These are phyloP conservation scores for Colletotrichum sp. DNA, from an alignment of 2,329 filamentous ascomycete species.

Conservation along the genomic window DNA sequence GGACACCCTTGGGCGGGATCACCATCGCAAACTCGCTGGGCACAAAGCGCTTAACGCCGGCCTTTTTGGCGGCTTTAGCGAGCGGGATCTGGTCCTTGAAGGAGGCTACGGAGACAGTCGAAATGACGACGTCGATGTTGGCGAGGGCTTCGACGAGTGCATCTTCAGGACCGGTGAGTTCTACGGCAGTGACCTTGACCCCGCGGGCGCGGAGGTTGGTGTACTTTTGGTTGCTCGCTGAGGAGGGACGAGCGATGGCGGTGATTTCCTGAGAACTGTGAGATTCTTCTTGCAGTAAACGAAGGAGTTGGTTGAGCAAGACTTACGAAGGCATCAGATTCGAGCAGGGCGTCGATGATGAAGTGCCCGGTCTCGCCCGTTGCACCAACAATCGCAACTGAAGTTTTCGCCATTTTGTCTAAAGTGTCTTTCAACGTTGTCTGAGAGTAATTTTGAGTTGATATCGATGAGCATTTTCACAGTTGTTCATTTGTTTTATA, in stretches of 20 bases:
- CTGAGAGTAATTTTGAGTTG: background rate
- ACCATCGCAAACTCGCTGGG: constrained; percentile 54
- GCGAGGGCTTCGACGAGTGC: constrained; percentile 44
- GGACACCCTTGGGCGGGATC: constrained; percentile 39
- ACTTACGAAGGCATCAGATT: constrained; percentile 30
- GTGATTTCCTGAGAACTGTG: constrained; percentile 44
- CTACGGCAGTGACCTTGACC: constrained; percentile 45
- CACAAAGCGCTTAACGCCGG: constrained; percentile 56
- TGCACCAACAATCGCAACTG: constrained; percentile 42
- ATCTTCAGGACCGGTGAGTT: constrained; percentile 45
- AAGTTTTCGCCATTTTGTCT: background rate
- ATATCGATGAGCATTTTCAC: background rate
- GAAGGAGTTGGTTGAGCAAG: background rate
- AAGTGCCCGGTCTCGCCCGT: constrained; percentile 44
- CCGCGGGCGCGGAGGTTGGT: constrained; percentile 41
- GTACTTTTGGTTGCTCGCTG: constrained; percentile 38
- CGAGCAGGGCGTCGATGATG: constrained; percentile 42
- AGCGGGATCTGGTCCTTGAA: constrained; percentile 48
- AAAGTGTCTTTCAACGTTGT: background rate
- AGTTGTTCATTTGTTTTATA: background rate
- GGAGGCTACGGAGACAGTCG: constrained; percentile 37
- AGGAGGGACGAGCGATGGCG: constrained; percentile 51
- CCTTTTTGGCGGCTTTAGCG: constrained; percentile 50
- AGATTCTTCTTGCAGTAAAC: background rate
- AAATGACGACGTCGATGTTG: constrained; percentile 51